Evolutionary conservation across 805 yeast species (phyloP), one percentile per base, ranked within the genome.

Genomic region (Lachancea waltii): DNA sequence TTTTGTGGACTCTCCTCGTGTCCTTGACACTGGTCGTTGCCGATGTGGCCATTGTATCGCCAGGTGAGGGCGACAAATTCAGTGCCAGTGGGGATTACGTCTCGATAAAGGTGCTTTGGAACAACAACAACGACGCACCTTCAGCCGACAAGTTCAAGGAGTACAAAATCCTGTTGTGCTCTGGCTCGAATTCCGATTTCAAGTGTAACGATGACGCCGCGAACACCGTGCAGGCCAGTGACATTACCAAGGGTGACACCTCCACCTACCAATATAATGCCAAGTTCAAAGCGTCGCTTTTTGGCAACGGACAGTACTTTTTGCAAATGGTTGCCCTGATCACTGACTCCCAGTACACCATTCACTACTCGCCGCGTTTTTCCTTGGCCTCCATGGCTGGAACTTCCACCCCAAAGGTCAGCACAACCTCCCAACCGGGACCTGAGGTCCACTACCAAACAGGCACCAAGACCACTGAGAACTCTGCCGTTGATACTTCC

Each of bases 321-420:
- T 58, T 90, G 46, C 97, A 90, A 64, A 57, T 87, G 22, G 73
- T 69, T 45, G 74, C 85, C 1, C 42, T 47, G 5, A 41, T 57
- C 2, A 44, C 57, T 7, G 48, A 52, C 63, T 60, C 50, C 70
- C 85, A 1, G 75, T 76, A 47, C 82, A 79, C 54, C 85, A 85
- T 60, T 56, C 82, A 79, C 53, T 85, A 85, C 60, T 57, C 87
- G 4, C 69, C 72, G 26, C 67, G 95, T 51, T 81, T 89, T 64
- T 43, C 57, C 19, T 64, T 90, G 43, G 57, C 68, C 0, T 86
- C 80, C 8, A 83, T 90, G 94, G 62, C 77, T 0, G 96, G 96
- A 30, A 37, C 78, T 0, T 47, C 61, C 11, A 53, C 64, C n/a
- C 56, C 72, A n/a, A 68, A 76, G 11, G 80, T 78, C 28, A 44